Percentiles rank a stretch among this genome's conserved stretches.
Conservation (phyloP, 1,139 yeast species). For the Taphrina wiesneri region DNA sequence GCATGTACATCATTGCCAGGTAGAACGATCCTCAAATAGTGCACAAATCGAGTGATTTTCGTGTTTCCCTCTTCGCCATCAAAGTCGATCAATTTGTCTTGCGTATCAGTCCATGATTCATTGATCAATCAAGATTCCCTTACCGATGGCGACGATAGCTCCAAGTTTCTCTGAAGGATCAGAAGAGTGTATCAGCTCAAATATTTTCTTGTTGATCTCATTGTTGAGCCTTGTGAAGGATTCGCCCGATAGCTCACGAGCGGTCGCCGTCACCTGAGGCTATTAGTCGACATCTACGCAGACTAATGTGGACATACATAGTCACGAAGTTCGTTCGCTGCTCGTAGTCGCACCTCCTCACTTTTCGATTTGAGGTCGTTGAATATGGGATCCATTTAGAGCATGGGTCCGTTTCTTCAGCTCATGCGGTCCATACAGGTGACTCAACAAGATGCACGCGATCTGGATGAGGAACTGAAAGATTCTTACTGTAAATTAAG, state of each 20-base stretch:
- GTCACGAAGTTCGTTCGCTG: constrained; percentile 65
- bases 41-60: constrained; percentile 86
- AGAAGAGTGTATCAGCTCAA: constrained; percentile 76
- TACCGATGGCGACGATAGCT: constrained; percentile 75
- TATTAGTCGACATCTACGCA: background rate
- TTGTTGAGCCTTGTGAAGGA: constrained; percentile 78
- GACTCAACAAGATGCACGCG: no score
- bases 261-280: constrained; percentile 54
- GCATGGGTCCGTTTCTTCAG: background rate
- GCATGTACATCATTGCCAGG: constrained; percentile 81
- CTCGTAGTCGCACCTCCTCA: constrained; percentile 45
- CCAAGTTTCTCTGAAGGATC: constrained; percentile 77
- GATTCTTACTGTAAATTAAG: no score
- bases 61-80: constrained; percentile 80
- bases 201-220: constrained; percentile 82
- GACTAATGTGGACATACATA: constrained; percentile 49
- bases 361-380: constrained; percentile 26
- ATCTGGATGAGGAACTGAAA: no score
- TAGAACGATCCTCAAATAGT: constrained; percentile 76
- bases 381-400: constrained; percentile 30
- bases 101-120: no score
- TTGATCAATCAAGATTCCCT: background rate
- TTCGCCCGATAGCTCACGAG: constrained; percentile 74
- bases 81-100: constrained; percentile 77
- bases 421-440: background rate